Evolutionary conservation across 148 eudicot species (phyloP).

Genomic region (Nepenthes mirabilis): DNA sequence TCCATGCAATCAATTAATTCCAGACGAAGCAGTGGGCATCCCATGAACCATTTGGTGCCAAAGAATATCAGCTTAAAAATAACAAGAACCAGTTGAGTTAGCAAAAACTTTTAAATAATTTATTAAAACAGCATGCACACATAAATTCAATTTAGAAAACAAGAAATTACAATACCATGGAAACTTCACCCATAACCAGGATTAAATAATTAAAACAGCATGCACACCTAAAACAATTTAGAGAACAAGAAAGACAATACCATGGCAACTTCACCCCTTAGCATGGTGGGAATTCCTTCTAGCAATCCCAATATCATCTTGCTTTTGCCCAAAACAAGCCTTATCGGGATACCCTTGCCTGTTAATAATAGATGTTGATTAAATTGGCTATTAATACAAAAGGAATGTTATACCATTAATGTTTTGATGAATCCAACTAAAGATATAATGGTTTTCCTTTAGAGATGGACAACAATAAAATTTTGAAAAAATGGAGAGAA

Average conservation of each 20-base stretch:
- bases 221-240: neutral
- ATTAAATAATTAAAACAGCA: neutral
- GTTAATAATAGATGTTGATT: slow-evolving; percentile 10
- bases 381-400: neutral
- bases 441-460: neutral
- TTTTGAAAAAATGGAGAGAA: too few species aligned
- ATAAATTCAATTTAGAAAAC: neutral
- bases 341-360: slow-evolving; percentile 76
- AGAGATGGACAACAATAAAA: neutral
- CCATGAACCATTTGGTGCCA: too few species aligned
- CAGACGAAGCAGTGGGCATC: too few species aligned
- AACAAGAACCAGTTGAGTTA: too few species aligned
- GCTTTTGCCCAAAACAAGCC: slow-evolving; percentile 93
- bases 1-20: too few species aligned
- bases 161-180: slow-evolving; percentile 47
- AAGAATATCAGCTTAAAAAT: too few species aligned
- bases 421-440: neutral
- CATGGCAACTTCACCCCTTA: slow-evolving; percentile 90
- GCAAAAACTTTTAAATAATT: neutral
- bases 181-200: slow-evolving; percentile 53
- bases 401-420: neutral
- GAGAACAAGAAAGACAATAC: slow-evolving; percentile 22
- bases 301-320: slow-evolving; percentile 81
- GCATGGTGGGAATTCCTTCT: slow-evolving; percentile 97
- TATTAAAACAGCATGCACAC: neutral